Conservation (phyloP, 495 filamentous ascomycete species). For the Penicillium mononematosum region DNA sequence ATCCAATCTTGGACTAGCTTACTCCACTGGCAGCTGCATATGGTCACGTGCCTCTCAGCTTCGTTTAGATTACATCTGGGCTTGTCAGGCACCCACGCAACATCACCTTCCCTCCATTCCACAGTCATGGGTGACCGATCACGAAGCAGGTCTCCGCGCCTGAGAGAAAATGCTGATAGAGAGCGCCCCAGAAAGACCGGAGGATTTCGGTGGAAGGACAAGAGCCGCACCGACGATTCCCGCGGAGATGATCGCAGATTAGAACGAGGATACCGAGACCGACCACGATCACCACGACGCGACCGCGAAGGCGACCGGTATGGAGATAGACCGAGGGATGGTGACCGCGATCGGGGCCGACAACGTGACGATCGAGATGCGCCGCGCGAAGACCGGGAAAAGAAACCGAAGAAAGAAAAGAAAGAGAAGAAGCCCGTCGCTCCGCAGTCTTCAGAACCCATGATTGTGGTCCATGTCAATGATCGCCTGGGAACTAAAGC, state of each 20-base stretch:
- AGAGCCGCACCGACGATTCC: slow-evolving; percentile 50
- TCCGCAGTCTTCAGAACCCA: slow-evolving; percentile 57
- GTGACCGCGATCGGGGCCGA: slow-evolving; percentile 26
- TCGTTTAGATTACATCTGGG: slow-evolving; percentile 20
- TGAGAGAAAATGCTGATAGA: slow-evolving; percentile 28
- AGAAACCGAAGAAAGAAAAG: slow-evolving; percentile 32
- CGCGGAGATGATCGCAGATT: slow-evolving; percentile 45
- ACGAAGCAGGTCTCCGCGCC: slow-evolving; percentile 40
- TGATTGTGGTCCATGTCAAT: slow-evolving; percentile 92
- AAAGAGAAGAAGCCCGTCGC: slow-evolving; percentile 39
- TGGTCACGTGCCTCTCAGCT: slow-evolving; percentile 28
- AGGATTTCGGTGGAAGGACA: slow-evolving; percentile 69
- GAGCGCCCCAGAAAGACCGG: slow-evolving; percentile 37
- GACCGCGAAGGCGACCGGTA: slow-evolving; percentile 29
- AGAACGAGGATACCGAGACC: slow-evolving; percentile 57
- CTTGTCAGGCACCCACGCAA: slow-evolving; percentile 21
- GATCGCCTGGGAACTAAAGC: slow-evolving; percentile 90
- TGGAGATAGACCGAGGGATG: slow-evolving; percentile 25
- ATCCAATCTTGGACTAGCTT: slow-evolving; percentile 16
- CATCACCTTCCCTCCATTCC: slow-evolving; percentile 17
- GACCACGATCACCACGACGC: slow-evolving; percentile 35
- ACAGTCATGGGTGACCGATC: slow-evolving; percentile 37
- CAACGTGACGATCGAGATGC: slow-evolving; percentile 28
- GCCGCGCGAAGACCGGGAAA: slow-evolving; percentile 31
- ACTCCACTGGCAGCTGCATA: slow-evolving; percentile 12